Percentiles rank a stretch among this genome's conserved stretches.
phyloP scores from a whole-genome alignment of 2,329 filamentous ascomycete species.

The Cladosporium oxysporum region DNA sequence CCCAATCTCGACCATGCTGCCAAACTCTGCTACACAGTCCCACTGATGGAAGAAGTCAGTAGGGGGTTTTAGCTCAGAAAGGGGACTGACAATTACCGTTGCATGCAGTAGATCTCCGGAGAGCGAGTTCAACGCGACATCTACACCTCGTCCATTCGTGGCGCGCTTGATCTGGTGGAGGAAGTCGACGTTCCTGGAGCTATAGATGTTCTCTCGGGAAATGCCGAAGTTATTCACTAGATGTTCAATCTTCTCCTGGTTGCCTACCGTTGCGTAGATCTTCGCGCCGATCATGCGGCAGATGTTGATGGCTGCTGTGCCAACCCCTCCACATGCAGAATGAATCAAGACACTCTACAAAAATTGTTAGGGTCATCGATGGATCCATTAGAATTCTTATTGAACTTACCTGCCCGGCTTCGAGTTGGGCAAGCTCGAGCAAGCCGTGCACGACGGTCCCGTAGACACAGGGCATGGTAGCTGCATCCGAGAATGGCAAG shows the following conservation, averaged over 20 bases:
- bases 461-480: constrained; percentile 20
- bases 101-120: constrained; percentile 22
- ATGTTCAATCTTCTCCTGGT: not conserved
- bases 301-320: constrained; percentile 29
- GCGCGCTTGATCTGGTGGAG: constrained; percentile 14
- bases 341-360: constrained; percentile 37
- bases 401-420: constrained; percentile 31
- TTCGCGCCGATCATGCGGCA: not conserved
- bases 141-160: constrained; percentile 20
- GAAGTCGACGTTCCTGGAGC: constrained; percentile 25
- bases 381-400: too few species aligned
- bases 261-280: not conserved
- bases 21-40: constrained; percentile 33
- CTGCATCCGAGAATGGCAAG: constrained; percentile 25
- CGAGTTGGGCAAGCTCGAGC: constrained; percentile 31
- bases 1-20: constrained; percentile 31
- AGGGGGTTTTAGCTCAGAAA: too few species aligned
- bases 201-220: not conserved
- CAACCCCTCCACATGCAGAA: constrained; percentile 35
- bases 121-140: constrained; percentile 22
- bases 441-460: constrained; percentile 33
- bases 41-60: not conserved
- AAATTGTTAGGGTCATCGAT: too few species aligned
- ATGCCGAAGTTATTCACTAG: not conserved
- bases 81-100: not conserved